phyloP scores from a whole-genome alignment of 305 asterid species.

The Caryopteris hybrid region DNA sequence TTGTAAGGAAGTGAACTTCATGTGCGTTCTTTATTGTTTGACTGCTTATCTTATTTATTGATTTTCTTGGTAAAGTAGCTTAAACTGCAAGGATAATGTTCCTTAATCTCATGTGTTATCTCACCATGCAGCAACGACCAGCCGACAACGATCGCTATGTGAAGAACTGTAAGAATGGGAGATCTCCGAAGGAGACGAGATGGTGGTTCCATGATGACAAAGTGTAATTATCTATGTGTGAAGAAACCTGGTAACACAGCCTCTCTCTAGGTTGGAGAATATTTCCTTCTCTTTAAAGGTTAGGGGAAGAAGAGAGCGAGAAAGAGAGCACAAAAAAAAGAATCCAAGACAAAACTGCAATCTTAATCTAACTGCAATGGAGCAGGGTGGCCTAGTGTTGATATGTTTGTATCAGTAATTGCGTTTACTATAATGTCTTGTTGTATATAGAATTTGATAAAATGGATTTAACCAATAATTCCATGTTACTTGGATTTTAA shows the following conservation, averaged over 20 bases:
- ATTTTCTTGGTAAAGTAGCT: too few species aligned
- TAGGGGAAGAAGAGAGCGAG: background rate
- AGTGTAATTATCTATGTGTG: slow-evolving; percentile 41
- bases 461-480: too few species aligned
- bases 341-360: background rate
- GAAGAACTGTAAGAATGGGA: slow-evolving; percentile 84
- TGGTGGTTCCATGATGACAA: slow-evolving; percentile 99
- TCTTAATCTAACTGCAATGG: slow-evolving; percentile 2
- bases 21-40: too few species aligned
- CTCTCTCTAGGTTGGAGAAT: slow-evolving; percentile 17
- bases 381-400: slow-evolving; percentile 20
- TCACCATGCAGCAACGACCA: slow-evolving; percentile 76
- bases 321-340: background rate
- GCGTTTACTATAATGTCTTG: background rate
- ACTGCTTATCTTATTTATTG: too few species aligned
- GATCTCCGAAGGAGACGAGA: slow-evolving; percentile 98
- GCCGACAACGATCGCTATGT: slow-evolving; percentile 94
- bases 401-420: slow-evolving; percentile 17
- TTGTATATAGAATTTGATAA: background rate
- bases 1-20: too few species aligned
- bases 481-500: too few species aligned
- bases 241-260: slow-evolving; percentile 17
- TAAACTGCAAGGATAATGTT: too few species aligned
- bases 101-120: background rate
- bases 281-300: slow-evolving; percentile 19